Evolutionary conservation across 106 monocot genomes (phyloP).

Genomic region (Dioscorea zingiberensis): DNA sequence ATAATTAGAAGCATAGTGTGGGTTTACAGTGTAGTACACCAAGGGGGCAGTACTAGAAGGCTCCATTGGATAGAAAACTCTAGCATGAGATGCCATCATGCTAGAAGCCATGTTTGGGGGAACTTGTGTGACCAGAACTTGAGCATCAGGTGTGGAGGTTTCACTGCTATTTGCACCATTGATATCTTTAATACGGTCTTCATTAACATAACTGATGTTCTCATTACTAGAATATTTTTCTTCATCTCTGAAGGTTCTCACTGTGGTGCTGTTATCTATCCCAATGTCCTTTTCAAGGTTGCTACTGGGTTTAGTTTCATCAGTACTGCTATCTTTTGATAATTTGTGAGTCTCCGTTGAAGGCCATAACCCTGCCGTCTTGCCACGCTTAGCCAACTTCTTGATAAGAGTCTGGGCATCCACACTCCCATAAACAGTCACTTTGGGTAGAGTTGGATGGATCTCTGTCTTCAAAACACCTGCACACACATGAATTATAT

Average conservation of each 20-base stretch:
- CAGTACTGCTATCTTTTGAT: slow-evolving; percentile 5
- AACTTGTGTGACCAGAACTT: slow-evolving; percentile 6
- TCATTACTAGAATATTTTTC: no score
- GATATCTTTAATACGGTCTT: no score
- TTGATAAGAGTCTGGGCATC: slow-evolving; percentile 46
- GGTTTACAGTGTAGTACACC: slow-evolving; percentile 21
- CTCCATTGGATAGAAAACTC: slow-evolving; percentile 30
- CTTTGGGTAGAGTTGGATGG: slow-evolving; percentile 63
- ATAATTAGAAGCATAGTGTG: slow-evolving; percentile 18
- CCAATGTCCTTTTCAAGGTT: neutral
- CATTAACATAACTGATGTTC: no score
- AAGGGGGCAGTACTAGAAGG: slow-evolving; percentile 18
- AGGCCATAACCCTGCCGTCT: slow-evolving; percentile 43
- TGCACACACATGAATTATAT: slow-evolving; percentile 13
- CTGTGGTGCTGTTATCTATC: neutral
- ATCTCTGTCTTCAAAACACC: slow-evolving; percentile 81
- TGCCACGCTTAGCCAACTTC: slow-evolving; percentile 57
- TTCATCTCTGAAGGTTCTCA: neutral
- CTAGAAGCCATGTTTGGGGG: slow-evolving; percentile 8
- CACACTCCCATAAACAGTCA: slow-evolving; percentile 62
- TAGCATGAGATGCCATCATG: slow-evolving; percentile 5
- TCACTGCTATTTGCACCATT: neutral
- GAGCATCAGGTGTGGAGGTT: neutral
- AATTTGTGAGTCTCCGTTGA: slow-evolving; percentile 6
- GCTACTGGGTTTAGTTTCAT: slow-evolving; percentile 2